These are phyloP conservation scores for Sarocladium oryzae DNA, from an alignment of 2,329 filamentous ascomycete genomes.

Conservation along the genomic window DNA sequence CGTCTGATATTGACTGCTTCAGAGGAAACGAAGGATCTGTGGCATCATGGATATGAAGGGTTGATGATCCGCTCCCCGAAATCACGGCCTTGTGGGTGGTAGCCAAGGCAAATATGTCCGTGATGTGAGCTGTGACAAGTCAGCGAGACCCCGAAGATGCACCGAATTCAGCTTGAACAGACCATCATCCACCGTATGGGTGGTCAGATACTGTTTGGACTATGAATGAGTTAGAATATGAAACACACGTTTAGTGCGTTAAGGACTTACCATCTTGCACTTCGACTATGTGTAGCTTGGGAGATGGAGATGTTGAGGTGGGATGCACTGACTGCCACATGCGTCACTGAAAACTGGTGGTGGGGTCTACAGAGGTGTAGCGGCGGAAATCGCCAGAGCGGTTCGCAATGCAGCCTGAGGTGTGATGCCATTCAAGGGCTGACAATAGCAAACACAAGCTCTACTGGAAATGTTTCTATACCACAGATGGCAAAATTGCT, in stretches of 20 bases:
- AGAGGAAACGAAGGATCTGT: conserved; percentile 66
- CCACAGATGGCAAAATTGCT: too few relatives aligned
- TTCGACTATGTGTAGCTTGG: background rate
- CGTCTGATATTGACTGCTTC: conserved; percentile 69
- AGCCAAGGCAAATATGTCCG: conserved; percentile 79
- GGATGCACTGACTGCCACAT: background rate
- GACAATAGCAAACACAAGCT: too few relatives aligned
- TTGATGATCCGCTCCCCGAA: conserved; percentile 78
- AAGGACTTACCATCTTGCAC: conserved; percentile 20
- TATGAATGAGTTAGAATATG: conserved; percentile 28
- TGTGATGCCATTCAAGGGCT: background rate
- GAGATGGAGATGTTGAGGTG: background rate
- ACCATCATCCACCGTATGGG: conserved; percentile 86
- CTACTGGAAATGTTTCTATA: too few relatives aligned
- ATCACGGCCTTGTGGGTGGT: conserved; percentile 68
- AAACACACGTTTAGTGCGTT: background rate
- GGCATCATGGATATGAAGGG: conserved; percentile 74
- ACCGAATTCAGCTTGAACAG: conserved; percentile 27
- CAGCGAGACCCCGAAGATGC: conserved; percentile 13
- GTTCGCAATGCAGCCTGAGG: background rate
- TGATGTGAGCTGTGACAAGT: conserved; percentile 59
- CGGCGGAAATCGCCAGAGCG: background rate
- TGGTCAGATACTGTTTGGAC: conserved; percentile 98
- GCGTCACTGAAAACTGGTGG: conserved; percentile 9
- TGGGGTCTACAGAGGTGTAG: background rate